Conservation (phyloP, 2,329 filamentous ascomycete species). For the Emericellopsis cladophorae region DNA sequence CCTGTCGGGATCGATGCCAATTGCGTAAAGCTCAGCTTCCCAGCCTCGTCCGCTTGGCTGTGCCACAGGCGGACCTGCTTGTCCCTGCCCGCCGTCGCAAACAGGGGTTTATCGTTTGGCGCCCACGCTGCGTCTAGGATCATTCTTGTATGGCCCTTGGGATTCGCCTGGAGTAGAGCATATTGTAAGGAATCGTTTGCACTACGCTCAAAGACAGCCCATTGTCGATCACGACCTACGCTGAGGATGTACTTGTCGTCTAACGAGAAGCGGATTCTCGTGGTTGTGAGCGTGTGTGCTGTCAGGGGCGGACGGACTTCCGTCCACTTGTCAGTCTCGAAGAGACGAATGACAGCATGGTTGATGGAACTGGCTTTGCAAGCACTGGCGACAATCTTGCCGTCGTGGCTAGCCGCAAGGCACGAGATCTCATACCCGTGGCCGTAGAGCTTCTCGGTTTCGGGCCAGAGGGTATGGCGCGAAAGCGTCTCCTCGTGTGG, state of each 20-base stretch:
- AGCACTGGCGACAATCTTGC: conserved; percentile 70
- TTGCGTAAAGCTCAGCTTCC: conserved; percentile 32
- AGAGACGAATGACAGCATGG: conserved; percentile 86
- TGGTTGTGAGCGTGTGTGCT: conserved; percentile 81
- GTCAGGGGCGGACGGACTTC: conserved; percentile 72
- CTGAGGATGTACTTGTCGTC: conserved; percentile 70
- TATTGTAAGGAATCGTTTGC: conserved; percentile 31
- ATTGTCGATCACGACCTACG: conserved; percentile 84
- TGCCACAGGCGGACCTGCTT: conserved; percentile 69
- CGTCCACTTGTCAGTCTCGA: conserved; percentile 77
- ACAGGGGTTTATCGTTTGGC: conserved; percentile 40
- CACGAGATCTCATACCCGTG: conserved; percentile 96
- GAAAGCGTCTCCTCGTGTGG: conserved; percentile 84
- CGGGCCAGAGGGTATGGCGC: conserved; percentile 87
- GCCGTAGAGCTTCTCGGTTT: conserved; percentile 91
- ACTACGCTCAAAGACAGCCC: conserved; percentile 62
- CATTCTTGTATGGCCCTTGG: conserved; percentile 85
- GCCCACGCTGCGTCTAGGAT: conserved; percentile 83
- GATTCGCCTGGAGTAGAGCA: conserved; percentile 48
- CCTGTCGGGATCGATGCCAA: conserved; percentile 39
- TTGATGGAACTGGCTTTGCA: conserved; percentile 88
- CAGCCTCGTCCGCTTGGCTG: conserved; percentile 16
- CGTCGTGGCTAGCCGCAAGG: conserved; percentile 65
- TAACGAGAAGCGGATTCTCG: conserved; percentile 64
- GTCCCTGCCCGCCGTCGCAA: conserved; percentile 84